Conservation (phyloP, 805 yeast species). For the Wickerhamiella sergipiensis region DNA sequence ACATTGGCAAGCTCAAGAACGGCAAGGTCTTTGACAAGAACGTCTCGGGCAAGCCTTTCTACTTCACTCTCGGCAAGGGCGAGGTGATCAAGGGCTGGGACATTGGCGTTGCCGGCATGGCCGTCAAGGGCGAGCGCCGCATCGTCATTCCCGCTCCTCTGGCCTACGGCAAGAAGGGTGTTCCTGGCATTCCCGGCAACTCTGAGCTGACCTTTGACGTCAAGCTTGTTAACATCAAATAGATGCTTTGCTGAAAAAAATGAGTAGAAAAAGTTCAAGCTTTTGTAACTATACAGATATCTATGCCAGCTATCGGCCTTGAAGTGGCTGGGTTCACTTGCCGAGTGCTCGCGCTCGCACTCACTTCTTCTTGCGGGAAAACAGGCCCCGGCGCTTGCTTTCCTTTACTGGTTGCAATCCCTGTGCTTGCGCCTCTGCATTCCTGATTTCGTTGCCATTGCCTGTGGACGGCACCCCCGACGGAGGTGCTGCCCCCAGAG, state of each 20-base stretch:
- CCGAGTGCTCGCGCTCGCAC: too few species aligned
- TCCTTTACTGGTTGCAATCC: background rate
- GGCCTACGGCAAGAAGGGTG: conserved; percentile 88
- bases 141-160: conserved; percentile 88
- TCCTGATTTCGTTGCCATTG: background rate
- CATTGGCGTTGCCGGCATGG: conserved; percentile 96
- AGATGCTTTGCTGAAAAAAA: conserved; percentile 16
- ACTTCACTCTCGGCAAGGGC: conserved; percentile 84
- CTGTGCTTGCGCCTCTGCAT: background rate
- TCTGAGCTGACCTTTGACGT: conserved; percentile 93
- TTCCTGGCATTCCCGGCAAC: conserved; percentile 98
- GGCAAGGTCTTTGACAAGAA: conserved; percentile 96
- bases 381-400: conserved; percentile 1
- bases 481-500: background rate
- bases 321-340: too few species aligned
- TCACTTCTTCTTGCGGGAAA: background rate
- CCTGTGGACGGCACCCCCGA: background rate
- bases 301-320: background rate
- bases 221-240: conserved; percentile 81
- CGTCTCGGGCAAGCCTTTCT: conserved; percentile 93
- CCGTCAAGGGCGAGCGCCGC: conserved; percentile 98
- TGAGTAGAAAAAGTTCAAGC: background rate
- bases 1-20: conserved; percentile 93
- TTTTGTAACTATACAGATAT: background rate
- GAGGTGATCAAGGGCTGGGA: conserved; percentile 99